A percentile compares a stretch with the other conserved stretches of the same genome.
phyloP scores from a whole-genome alignment of 2,329 filamentous ascomycete genomes.

The Colletotrichum sp. region DNA sequence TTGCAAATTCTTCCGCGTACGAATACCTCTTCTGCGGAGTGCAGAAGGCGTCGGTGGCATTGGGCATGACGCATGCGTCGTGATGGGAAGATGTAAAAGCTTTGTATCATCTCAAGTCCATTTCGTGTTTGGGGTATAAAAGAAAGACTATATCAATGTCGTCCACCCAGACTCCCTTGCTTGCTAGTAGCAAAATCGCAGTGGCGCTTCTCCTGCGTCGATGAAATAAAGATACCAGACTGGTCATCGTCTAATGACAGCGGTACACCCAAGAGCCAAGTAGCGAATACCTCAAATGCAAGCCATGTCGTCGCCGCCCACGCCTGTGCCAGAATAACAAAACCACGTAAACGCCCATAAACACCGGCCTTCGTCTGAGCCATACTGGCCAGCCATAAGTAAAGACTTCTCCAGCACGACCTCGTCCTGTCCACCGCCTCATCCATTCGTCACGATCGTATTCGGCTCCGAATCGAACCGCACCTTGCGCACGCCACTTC shows the following conservation, averaged over 20 bases:
- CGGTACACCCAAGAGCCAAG: neutral
- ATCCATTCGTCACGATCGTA: conserved; percentile 12
- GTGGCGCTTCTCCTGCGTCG: neutral
- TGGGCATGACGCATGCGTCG: neutral
- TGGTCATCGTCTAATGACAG: neutral
- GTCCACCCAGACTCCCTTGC: neutral
- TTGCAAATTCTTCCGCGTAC: neutral
- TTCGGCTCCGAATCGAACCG: conserved; percentile 43
- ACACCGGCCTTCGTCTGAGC: neutral
- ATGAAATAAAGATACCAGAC: neutral
- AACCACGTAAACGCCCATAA: neutral
- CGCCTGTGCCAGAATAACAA: neutral
- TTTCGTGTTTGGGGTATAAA: conserved; percentile 16
- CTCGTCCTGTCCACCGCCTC: neutral
- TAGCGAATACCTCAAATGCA: neutral
- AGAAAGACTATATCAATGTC: conserved; percentile 19
- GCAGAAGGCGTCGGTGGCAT: neutral
- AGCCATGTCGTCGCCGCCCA: neutral
- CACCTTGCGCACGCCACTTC: conserved; percentile 38
- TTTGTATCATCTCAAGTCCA: conserved; percentile 10
- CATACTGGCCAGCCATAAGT: too few species aligned
- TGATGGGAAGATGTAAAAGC: neutral
- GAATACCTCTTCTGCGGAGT: neutral
- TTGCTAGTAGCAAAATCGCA: neutral
- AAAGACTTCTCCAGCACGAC: neutral